These are phyloP conservation scores for Monosporozyma servazzii DNA, from an alignment of 805 yeast genomes.

Conservation along the genomic window DNA sequence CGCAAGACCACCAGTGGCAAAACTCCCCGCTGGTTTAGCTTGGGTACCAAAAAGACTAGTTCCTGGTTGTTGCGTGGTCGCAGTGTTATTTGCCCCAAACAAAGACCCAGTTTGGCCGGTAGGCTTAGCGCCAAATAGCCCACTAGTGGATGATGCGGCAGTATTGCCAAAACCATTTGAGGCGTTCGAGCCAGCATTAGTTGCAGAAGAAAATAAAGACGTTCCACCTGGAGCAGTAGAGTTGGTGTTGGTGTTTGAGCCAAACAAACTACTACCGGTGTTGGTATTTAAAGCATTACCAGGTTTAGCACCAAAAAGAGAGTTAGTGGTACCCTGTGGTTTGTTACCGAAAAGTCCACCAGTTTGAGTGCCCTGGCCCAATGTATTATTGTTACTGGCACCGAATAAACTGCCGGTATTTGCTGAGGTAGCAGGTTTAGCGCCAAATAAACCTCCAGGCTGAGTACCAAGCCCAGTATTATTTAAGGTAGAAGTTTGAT, in stretches of 20 bases:
- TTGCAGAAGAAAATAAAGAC: background rate
- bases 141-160: conserved; percentile 4
- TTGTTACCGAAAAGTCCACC: conserved; percentile 11
- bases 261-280: conserved; percentile 14
- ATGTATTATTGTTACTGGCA: conserved; percentile 6
- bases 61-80: background rate
- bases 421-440: conserved; percentile 10
- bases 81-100: conserved; percentile 6
- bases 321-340: conserved; percentile 3
- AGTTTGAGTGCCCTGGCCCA: conserved; percentile 11
- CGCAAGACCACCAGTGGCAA: conserved; percentile 36
- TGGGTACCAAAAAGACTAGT: conserved; percentile 33
- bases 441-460: conserved; percentile 15
- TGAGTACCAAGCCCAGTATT: conserved; percentile 26
- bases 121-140: conserved; percentile 14
- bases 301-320: conserved; percentile 14
- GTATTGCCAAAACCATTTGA: conserved; percentile 29
- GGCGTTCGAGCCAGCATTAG: conserved; percentile 19
- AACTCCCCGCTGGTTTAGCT: conserved; percentile 9
- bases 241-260: conserved; percentile 4
- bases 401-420: conserved; percentile 18
- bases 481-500: conserved; percentile 8
- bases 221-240: conserved; percentile 6
- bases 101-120: conserved; percentile 3
- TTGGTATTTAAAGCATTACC: background rate